Conservation (phyloP, 2,329 filamentous ascomycete genomes). For the Exophiala lecanii-corni region DNA sequence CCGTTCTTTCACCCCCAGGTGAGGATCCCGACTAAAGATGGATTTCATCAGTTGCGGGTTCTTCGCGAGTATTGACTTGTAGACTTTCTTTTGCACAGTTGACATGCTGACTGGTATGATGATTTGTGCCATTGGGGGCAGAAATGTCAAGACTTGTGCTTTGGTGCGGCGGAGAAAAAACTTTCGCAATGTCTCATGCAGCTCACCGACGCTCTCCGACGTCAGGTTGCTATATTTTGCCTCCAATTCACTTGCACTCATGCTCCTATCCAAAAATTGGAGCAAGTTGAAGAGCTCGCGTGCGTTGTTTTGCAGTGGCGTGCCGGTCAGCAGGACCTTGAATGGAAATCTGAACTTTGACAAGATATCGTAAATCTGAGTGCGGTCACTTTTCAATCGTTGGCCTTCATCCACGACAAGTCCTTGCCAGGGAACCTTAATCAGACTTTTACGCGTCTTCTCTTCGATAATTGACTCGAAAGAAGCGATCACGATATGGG, state of each 20-base stretch:
- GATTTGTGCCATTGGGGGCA: slow-evolving; percentile 90
- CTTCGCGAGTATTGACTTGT: slow-evolving; percentile 87
- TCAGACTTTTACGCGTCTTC: slow-evolving; percentile 61
- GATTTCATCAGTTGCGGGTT: slow-evolving; percentile 84
- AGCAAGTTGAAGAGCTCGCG: slow-evolving; percentile 94
- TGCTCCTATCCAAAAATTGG: slow-evolving; percentile 77
- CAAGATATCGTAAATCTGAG: slow-evolving; percentile 71
- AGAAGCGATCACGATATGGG: slow-evolving; percentile 90
- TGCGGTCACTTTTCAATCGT: slow-evolving; percentile 88
- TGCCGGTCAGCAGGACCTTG: slow-evolving; percentile 78
- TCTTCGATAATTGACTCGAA: slow-evolving; percentile 84
- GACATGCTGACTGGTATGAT: slow-evolving; percentile 97
- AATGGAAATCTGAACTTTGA: slow-evolving; percentile 72
- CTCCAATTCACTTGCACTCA: slow-evolving; percentile 69
- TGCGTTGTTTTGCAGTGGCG: slow-evolving; percentile 79
- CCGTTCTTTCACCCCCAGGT: slow-evolving; percentile 62
- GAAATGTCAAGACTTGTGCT: slow-evolving; percentile 79
- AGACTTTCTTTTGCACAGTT: slow-evolving; percentile 85
- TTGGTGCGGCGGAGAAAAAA: slow-evolving; percentile 77
- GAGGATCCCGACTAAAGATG: slow-evolving; percentile 66
- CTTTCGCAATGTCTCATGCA: slow-evolving; percentile 77
- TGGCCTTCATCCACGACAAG: slow-evolving; percentile 94
- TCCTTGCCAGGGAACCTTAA: slow-evolving; percentile 73
- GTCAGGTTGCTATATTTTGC: slow-evolving; percentile 71
- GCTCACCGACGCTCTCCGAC: slow-evolving; percentile 70